Evolutionary conservation across 2,329 filamentous ascomycete genomes (phyloP).

Genomic region (Coleophoma crateriformis): DNA sequence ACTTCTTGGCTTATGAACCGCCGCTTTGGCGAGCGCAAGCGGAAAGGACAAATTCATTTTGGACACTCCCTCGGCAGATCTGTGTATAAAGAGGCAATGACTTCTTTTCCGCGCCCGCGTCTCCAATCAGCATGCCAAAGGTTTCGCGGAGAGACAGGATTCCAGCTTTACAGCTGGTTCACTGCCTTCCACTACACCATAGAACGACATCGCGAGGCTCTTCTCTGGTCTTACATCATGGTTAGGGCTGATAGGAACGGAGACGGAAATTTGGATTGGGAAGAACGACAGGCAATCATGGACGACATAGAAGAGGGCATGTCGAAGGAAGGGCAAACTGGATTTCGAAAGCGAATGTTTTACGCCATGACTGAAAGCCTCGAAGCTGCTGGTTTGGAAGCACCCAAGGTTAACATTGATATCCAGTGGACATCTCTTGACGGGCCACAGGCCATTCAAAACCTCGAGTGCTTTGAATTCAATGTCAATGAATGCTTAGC

Average conservation of each 20-base stretch:
- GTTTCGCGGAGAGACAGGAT: slow-evolving; percentile 35
- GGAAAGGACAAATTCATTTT: slow-evolving; percentile 37
- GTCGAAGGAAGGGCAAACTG: slow-evolving; percentile 25
- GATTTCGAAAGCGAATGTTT: slow-evolving; percentile 31
- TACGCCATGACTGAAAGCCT: slow-evolving; percentile 30
- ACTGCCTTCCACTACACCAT: slow-evolving; percentile 37
- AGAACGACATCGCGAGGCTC: slow-evolving; percentile 35
- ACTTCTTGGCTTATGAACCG: slow-evolving; percentile 38
- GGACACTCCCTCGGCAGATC: slow-evolving; percentile 33
- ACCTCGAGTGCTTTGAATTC: slow-evolving; percentile 34
- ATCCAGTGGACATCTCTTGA: slow-evolving; percentile 36
- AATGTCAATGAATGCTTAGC: slow-evolving; percentile 34
- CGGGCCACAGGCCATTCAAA: slow-evolving; percentile 32
- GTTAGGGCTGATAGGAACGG: slow-evolving; percentile 29
- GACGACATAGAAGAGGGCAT: slow-evolving; percentile 30
- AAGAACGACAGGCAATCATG: slow-evolving; percentile 31
- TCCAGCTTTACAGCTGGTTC: slow-evolving; percentile 38
- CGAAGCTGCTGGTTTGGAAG: slow-evolving; percentile 30
- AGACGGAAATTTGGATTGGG: slow-evolving; percentile 34
- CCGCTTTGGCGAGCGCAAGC: slow-evolving; percentile 37
- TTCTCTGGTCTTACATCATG: slow-evolving; percentile 38
- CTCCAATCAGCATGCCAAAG: slow-evolving; percentile 33
- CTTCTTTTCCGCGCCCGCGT: slow-evolving; percentile 34
- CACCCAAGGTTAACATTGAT: slow-evolving; percentile 33
- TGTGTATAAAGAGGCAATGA: slow-evolving; percentile 33